Evolutionary conservation across 1,284 basidiomycete species (phyloP).

Genomic region (Trametes versicolor): DNA sequence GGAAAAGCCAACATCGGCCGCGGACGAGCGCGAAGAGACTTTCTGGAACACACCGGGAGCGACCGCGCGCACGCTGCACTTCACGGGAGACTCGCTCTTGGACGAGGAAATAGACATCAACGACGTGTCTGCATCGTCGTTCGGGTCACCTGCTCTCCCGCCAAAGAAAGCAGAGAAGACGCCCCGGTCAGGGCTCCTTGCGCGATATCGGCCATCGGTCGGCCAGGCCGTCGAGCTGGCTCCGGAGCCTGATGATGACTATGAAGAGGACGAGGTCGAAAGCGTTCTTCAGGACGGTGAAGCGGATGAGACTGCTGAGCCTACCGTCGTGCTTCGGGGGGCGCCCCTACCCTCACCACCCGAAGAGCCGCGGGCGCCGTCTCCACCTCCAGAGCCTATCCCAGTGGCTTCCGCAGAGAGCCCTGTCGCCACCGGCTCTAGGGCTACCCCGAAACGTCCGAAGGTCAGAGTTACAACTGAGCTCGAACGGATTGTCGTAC

Average conservation of each 20-base stretch:
- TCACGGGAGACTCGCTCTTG: slow-evolving; percentile 66
- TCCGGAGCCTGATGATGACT: slow-evolving; percentile 10
- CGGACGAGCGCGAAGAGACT: slow-evolving; percentile 56
- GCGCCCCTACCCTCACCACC: slow-evolving; percentile 5
- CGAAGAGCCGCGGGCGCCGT: slow-evolving; percentile 12
- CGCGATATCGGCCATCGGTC: not conserved
- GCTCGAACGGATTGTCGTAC: slow-evolving; percentile 67
- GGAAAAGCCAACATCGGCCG: slow-evolving; percentile 28
- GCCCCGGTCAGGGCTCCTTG: not conserved
- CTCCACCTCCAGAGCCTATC: slow-evolving; percentile 7
- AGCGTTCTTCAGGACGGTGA: slow-evolving; percentile 25
- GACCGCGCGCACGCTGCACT: slow-evolving; percentile 63
- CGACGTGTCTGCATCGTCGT: slow-evolving; percentile 56
- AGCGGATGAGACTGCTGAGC: slow-evolving; percentile 24
- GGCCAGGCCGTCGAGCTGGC: not conserved
- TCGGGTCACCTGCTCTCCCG: slow-evolving; percentile 54
- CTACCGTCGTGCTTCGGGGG: slow-evolving; percentile 26
- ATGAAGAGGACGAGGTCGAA: slow-evolving; percentile 34
- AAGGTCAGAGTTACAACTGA: slow-evolving; percentile 61
- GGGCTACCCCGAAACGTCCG: slow-evolving; percentile 34
- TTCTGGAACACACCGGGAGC: slow-evolving; percentile 71
- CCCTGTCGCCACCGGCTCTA: slow-evolving; percentile 15
- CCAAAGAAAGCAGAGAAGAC: slow-evolving; percentile 1
- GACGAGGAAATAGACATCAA: slow-evolving; percentile 66
- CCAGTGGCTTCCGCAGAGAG: slow-evolving; percentile 17